These are phyloP conservation scores for Eutrema salsugineum DNA, from an alignment of 441 rosid species.

Conservation along the genomic window DNA sequence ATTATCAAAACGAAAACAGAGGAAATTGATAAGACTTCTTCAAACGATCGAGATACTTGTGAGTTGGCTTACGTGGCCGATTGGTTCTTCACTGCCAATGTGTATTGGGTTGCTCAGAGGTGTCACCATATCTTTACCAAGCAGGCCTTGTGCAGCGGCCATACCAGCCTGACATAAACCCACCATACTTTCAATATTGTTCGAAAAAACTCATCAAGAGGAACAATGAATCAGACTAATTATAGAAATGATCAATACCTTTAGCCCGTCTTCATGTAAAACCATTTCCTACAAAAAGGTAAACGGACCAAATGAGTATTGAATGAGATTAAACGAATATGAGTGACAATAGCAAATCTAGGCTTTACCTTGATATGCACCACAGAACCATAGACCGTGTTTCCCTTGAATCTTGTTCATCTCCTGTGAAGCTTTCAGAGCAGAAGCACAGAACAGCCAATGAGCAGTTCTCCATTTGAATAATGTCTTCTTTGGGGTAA, in stretches of 20 bases:
- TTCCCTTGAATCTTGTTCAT: slow-evolving; percentile 65
- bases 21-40: too few species aligned
- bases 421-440: slow-evolving; percentile 65
- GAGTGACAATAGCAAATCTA: background rate
- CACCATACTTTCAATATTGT: background rate
- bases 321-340: slow-evolving; percentile 15
- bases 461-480: slow-evolving; percentile 73
- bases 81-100: too few species aligned
- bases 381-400: slow-evolving; percentile 79
- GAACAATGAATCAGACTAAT: background rate
- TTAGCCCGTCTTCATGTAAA: slow-evolving; percentile 92
- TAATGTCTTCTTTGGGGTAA: slow-evolving; percentile 45
- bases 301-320: slow-evolving; percentile 14
- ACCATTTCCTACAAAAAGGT: slow-evolving; percentile 50
- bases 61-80: too few species aligned
- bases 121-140: slow-evolving; percentile 35
- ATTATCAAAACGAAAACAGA: too few species aligned
- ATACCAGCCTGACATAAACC: slow-evolving; percentile 46
- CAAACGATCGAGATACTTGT: too few species aligned
- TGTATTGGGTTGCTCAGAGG: slow-evolving; percentile 50
- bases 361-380: slow-evolving; percentile 67
- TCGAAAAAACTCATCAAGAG: background rate
- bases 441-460: slow-evolving; percentile 68
- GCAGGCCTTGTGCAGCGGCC: slow-evolving; percentile 50
- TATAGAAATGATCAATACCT: background rate